Conservation (phyloP, 352 stramenopile genomes). For the Thraustochytrium sp. region DNA sequence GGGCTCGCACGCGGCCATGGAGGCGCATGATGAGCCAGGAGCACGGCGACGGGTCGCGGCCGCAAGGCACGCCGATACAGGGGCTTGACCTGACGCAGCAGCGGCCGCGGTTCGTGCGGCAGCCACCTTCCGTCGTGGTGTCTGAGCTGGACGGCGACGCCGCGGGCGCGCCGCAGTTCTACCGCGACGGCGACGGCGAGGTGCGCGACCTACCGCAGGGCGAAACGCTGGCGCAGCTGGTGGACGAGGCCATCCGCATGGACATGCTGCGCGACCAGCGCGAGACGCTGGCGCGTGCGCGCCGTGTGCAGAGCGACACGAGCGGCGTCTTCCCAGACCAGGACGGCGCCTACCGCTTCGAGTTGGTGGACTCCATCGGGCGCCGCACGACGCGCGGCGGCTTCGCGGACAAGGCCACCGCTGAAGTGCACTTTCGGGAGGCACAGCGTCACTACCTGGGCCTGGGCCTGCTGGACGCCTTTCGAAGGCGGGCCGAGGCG, state of each 20-base stretch:
- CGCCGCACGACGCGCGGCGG: not conserved
- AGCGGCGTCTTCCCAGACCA: not conserved
- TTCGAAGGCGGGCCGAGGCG: not conserved
- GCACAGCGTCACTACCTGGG: not conserved
- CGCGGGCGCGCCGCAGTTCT: too few species aligned
- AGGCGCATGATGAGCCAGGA: too few species aligned
- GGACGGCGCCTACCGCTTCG: not conserved
- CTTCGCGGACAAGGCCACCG: not conserved
- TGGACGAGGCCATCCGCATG: not conserved
- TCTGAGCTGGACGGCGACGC: too few species aligned
- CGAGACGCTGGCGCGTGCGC: not conserved
- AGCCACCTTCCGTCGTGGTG: too few species aligned
- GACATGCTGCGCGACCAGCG: not conserved
- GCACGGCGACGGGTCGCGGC: too few species aligned
- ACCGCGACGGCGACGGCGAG: not conserved
- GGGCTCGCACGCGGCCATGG: too few species aligned
- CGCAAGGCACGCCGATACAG: too few species aligned
- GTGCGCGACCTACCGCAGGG: not conserved
- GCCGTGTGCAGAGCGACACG: not conserved
- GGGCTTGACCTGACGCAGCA: too few species aligned
- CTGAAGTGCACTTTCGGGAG: not conserved
- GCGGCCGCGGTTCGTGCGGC: too few species aligned
- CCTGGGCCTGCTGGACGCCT: not conserved
- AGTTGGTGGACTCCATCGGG: not conserved
- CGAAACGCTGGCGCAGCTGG: not conserved